Base-by-base conservation (phyloP, 192 early-diverging fungal species). In the Spizellomyces punctatus region DNA sequence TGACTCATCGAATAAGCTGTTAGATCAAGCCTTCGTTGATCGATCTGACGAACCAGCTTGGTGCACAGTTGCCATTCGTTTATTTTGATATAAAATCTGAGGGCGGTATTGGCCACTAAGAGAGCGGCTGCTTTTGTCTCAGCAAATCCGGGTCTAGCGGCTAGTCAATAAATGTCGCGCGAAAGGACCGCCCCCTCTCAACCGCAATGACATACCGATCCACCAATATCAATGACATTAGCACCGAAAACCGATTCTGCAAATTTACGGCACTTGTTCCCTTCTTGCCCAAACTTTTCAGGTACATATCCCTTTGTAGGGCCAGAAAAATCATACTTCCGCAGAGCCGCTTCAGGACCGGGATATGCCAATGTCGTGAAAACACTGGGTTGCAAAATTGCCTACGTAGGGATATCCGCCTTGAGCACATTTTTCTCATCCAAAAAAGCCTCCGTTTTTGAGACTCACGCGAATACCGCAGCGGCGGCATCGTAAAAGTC, bases 401-500 rank as follows among this genome's bases (percentile, higher is more conserved):
- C n/a, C 66, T 67, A 54, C 59, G 22, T n/a, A 19, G 54, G 7
- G 5, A 56, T n/a, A n/a, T 5, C 22, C n/a, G n/a, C 7, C 54
- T n/a, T 56, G 27, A 36, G 27, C 27, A 36, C 27, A 36, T 36
- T 36, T 36, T 36, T 36, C 27, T 36, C 27, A 36, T 36, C 27
- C 27, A 36, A 36, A 36, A 36, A 36, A 3, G 1, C 27, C 27
- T 36, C 27, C 0, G 27, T 36, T 36, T 36, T 36, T 2, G 27
- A 41, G n/a, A 71, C 69, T 52, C 47, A 72, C 71, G 63, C 62
- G 27, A 72, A 64, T 12, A 72, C 62, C 12, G 48, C 60, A 22
- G 52, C 71, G 10, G 71, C 71, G 50, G n/a, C 44, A 64, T 72
- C 71, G 50, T 72, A 72, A 12, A 64, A 57, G 17, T 72, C 71